Percentiles rank a stretch among this genome's conserved stretches.
phyloP scores from a whole-genome alignment of 2,329 filamentous ascomycete species.

The Ilyonectria mors-panacis region DNA sequence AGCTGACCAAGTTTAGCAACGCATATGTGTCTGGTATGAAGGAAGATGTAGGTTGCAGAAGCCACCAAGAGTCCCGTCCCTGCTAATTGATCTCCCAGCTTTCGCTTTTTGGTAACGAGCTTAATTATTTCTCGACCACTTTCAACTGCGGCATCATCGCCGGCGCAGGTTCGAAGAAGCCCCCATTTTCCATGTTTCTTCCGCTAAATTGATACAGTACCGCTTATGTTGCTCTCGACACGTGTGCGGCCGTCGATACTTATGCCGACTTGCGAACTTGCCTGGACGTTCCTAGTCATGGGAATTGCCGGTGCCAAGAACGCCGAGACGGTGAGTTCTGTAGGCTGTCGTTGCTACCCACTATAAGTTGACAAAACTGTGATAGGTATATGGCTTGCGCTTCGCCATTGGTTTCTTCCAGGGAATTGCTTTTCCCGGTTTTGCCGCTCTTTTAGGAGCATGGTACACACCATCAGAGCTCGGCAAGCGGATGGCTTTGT shows the following conservation, averaged over 20 bases:
- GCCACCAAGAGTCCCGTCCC: no score
- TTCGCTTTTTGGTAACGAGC: conserved; percentile 28
- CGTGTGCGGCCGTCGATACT: conserved; percentile 48
- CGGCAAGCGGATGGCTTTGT: conserved; percentile 48
- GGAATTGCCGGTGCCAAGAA: conserved; percentile 46
- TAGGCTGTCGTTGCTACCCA: no score
- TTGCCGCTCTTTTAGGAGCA: conserved; percentile 47
- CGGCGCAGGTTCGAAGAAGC: conserved; percentile 14
- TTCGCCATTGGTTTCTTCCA: conserved; percentile 53
- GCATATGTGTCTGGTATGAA: conserved; percentile 36
- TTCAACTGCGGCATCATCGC: conserved; percentile 35
- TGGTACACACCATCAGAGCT: conserved; percentile 52
- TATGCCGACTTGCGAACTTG: conserved; percentile 50
- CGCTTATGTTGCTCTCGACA: conserved; percentile 28
- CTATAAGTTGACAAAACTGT: background rate
- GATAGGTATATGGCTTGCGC: conserved; percentile 46
- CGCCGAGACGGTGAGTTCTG: conserved; percentile 31
- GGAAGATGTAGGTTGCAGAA: conserved; percentile 20
- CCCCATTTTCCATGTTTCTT: background rate
- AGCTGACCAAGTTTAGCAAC: conserved; percentile 18
- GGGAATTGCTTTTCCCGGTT: conserved; percentile 46
- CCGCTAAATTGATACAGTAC: conserved; percentile 15
- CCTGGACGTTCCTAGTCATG: conserved; percentile 45
- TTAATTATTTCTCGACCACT: conserved; percentile 30
- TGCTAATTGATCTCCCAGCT: conserved; percentile 10